These are phyloP conservation scores for Coprinopsis sp. DNA, from an alignment of 768 basidiomycete species.

Conservation along the genomic window DNA sequence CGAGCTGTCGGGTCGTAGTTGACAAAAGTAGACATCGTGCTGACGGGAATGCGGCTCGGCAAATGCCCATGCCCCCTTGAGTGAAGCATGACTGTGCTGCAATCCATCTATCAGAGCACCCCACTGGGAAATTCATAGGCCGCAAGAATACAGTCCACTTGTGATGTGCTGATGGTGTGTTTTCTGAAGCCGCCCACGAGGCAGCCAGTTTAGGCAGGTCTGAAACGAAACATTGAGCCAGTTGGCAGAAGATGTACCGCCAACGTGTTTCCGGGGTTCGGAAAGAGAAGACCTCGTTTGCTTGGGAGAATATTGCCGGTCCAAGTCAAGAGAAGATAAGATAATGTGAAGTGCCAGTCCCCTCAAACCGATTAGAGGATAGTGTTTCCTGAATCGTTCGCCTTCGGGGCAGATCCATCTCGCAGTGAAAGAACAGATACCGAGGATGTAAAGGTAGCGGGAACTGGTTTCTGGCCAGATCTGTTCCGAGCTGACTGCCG, in stretches of 20 bases:
- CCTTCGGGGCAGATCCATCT: not conserved
- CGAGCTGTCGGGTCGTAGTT: constrained; percentile 10
- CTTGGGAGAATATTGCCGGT: constrained; percentile 47
- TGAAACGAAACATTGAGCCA: constrained; percentile 47
- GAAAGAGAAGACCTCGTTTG: constrained; percentile 68
- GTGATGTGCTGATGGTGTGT: constrained; percentile 25
- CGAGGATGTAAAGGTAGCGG: no score
- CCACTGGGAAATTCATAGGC: constrained; percentile 19
- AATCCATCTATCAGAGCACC: constrained; percentile 18
- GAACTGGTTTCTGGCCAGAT: no score
- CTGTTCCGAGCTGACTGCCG: no score
- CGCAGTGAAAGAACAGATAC: no score
- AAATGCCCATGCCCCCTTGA: constrained; percentile 22
- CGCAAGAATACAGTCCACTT: constrained; percentile 20
- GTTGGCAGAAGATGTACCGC: constrained; percentile 35
- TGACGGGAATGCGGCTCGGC: constrained; percentile 21
- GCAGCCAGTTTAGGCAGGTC: constrained; percentile 50
- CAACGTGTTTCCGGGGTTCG: constrained; percentile 69
- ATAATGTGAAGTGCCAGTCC: constrained; percentile 21
- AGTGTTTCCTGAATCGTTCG: not conserved
- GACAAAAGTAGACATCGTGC: constrained; percentile 19
- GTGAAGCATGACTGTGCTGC: constrained; percentile 14
- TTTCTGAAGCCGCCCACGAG: constrained; percentile 33
- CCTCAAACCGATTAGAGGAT: not conserved
- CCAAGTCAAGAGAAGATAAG: constrained; percentile 54